These are phyloP conservation scores for Podospora tetraspora DNA, from an alignment of 495 filamentous ascomycete species.

Conservation along the genomic window DNA sequence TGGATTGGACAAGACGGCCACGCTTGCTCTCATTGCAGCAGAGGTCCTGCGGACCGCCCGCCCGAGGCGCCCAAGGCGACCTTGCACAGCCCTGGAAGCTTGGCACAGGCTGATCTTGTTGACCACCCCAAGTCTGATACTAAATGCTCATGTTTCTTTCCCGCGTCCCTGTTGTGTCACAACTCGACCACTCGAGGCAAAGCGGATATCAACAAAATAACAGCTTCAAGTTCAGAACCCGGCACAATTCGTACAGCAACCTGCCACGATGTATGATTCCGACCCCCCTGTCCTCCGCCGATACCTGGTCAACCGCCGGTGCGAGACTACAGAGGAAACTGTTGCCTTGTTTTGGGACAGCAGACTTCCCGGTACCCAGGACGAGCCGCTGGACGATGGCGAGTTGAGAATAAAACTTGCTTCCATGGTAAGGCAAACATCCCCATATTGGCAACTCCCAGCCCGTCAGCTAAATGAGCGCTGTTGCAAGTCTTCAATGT, in stretches of 20 bases:
- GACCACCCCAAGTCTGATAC: background rate
- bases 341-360: background rate
- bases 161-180: background rate
- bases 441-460: background rate
- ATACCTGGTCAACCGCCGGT: background rate
- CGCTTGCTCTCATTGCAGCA: background rate
- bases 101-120: background rate
- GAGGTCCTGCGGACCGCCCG: background rate
- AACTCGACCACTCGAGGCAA: background rate
- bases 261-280: background rate
- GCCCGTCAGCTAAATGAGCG: background rate
- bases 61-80: background rate
- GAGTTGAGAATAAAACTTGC: background rate
- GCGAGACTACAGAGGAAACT: background rate
- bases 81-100: background rate
- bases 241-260: no score
- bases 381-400: background rate
- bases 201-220: no score
- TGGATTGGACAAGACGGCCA: background rate
- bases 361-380: background rate
- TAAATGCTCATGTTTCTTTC: background rate
- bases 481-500: background rate
- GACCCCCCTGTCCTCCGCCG: background rate
- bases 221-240: no score
- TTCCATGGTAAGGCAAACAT: background rate